These are phyloP conservation scores for Aspergillus terreus DNA, from an alignment of 2,329 filamentous ascomycete species.

Conservation along the genomic window DNA sequence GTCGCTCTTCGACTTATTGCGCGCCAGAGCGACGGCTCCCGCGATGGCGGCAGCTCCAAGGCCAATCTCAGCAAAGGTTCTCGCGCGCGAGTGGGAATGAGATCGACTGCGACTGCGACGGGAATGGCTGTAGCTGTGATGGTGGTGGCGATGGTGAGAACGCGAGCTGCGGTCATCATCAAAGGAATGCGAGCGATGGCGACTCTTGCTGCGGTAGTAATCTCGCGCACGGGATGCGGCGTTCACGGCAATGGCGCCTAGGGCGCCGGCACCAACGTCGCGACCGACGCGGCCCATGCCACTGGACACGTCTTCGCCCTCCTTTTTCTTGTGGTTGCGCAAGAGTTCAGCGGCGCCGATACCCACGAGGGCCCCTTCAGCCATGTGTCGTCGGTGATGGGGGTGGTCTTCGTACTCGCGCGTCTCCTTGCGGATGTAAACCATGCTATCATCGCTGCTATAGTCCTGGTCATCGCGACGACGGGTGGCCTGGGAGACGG, in stretches of 20 bases:
- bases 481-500: conserved; percentile 48
- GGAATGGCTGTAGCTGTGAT: conserved; percentile 26
- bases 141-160: conserved; percentile 27
- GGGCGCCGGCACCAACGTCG: conserved; percentile 57
- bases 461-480: conserved; percentile 43
- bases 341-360: conserved; percentile 59
- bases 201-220: conserved; percentile 46
- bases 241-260: conserved; percentile 60
- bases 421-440: conserved; percentile 54
- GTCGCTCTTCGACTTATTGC: conserved; percentile 50
- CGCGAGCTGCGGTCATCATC: conserved; percentile 37
- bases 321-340: conserved; percentile 54
- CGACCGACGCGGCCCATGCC: conserved; percentile 47
- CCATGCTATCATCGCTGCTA: conserved; percentile 59
- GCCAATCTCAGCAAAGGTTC: conserved; percentile 51
- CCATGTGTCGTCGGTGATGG: conserved; percentile 55
- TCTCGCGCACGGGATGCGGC: conserved; percentile 51
- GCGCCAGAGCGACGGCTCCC: conserved; percentile 56
- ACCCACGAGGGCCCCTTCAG: conserved; percentile 60
- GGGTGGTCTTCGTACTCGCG: conserved; percentile 43
- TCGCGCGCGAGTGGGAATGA: conserved; percentile 46
- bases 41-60: conserved; percentile 58
- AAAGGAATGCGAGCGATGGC: conserved; percentile 38
- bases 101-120: conserved; percentile 41
- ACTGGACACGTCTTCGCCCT: conserved; percentile 53